Conservation (phyloP, 2,329 filamentous ascomycete species). For the Biscogniauxia mediterranea region DNA sequence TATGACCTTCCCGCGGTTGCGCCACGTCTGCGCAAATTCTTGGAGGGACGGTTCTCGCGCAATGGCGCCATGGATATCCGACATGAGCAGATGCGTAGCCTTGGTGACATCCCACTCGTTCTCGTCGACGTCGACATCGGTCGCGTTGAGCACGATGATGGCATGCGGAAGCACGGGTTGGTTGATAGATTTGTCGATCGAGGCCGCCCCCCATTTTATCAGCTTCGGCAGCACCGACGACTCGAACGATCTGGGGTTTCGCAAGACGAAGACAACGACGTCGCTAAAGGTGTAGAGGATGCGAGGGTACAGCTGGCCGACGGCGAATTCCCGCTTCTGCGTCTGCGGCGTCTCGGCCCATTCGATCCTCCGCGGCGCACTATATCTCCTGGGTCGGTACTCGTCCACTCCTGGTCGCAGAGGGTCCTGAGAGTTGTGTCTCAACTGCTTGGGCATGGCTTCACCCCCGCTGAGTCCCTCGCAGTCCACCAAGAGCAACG, state of each 20-base stretch:
- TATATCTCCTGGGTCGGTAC: conserved; percentile 16
- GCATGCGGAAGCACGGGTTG: conserved; percentile 55
- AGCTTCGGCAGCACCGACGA: conserved; percentile 40
- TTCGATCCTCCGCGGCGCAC: conserved; percentile 24
- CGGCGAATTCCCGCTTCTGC: conserved; percentile 37
- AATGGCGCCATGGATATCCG: conserved; percentile 35
- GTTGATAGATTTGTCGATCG: conserved; percentile 52
- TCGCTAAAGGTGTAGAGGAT: conserved; percentile 47
- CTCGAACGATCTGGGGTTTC: conserved; percentile 42
- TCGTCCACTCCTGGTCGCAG: conserved; percentile 5
- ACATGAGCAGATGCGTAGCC: conserved; percentile 39
- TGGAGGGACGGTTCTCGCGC: conserved; percentile 34
- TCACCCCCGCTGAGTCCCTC: conserved; percentile 52
- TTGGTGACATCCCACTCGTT: conserved; percentile 42
- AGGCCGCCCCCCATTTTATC: conserved; percentile 49
- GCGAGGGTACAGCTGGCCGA: conserved; percentile 42
- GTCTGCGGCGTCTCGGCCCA: conserved; percentile 37
- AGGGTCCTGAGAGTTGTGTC: conserved; percentile 19
- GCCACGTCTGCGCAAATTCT: conserved; percentile 43
- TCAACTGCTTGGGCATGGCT: conserved; percentile 31
- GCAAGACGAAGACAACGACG: conserved; percentile 43
- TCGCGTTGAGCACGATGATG: conserved; percentile 51
- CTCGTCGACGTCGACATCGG: conserved; percentile 37
- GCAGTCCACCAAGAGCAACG: conserved; percentile 50
- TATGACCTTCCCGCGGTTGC: conserved; percentile 39